phyloP scores from a whole-genome alignment of 345 rosid species.

The Euphorbia tirucalli region DNA sequence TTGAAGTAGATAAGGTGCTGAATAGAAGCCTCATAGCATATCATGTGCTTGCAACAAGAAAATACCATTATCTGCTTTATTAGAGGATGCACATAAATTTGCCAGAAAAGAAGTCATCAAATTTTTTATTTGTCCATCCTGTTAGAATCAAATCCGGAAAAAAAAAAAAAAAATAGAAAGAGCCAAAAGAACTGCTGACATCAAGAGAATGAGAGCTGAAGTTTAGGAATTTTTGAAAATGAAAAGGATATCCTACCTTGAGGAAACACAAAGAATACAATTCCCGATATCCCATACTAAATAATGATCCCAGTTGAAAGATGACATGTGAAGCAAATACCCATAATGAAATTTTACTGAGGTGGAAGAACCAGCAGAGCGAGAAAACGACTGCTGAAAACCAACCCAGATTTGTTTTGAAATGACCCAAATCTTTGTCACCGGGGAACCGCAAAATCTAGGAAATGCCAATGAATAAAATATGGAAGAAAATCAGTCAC shows the following conservation, averaged over 20 bases:
- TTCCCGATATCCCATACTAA: not conserved
- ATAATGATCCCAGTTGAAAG: slow-evolving; percentile 1
- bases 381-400: slow-evolving; percentile 21
- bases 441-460: slow-evolving; percentile 80
- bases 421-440: slow-evolving; percentile 38
- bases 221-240: not conserved
- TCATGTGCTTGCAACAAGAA: not conserved
- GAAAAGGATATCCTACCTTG: not conserved
- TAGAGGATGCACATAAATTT: not conserved
- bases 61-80: not conserved
- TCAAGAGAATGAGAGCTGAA: not conserved
- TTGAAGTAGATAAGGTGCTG: too few species aligned
- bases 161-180: not conserved
- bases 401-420: slow-evolving; percentile 17
- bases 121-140: not conserved
- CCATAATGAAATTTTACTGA: slow-evolving; percentile 8
- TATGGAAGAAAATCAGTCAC: slow-evolving; percentile 32
- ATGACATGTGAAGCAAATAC: slow-evolving; percentile 16
- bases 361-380: slow-evolving; percentile 9
- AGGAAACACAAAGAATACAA: not conserved
- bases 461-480: slow-evolving; percentile 34
- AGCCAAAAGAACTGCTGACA: not conserved
- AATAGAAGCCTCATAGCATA: not conserved
- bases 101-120: not conserved
- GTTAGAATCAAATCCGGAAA: not conserved